These are phyloP conservation scores for Quercus agrifolia DNA, from an alignment of 306 rosid genomes.

Conservation along the genomic window DNA sequence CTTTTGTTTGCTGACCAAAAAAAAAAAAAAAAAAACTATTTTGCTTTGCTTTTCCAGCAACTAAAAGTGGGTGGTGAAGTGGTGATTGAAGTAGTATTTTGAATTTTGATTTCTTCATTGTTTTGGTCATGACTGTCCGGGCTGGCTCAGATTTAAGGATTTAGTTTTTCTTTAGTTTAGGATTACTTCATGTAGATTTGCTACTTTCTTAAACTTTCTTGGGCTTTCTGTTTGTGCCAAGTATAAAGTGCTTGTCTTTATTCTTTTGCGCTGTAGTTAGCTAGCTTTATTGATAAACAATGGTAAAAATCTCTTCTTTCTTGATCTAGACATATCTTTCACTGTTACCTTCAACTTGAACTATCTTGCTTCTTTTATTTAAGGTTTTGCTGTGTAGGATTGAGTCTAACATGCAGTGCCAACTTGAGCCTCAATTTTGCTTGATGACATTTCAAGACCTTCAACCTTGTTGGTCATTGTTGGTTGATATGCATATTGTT, in stretches of 20 bases:
- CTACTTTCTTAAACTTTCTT: not conserved
- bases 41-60: no score
- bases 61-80: not conserved
- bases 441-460: no score
- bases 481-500: no score
- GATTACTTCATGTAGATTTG: not conserved
- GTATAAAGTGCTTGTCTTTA: conserved; percentile 6
- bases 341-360: no score
- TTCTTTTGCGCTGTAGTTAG: not conserved
- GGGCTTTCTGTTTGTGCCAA: conserved; percentile 10
- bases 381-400: no score
- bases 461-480: no score
- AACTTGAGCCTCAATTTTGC: no score
- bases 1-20: not conserved
- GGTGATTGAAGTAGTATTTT: not conserved
- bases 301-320: not conserved
- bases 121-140: not conserved
- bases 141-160: conserved; percentile 27
- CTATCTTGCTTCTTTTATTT: no score
- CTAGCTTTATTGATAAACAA: conserved; percentile 1
- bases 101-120: not conserved
- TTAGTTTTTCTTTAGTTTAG: conserved; percentile 1
- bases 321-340: not conserved
- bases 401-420: no score
- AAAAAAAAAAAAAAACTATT: no score